Percentiles rank a stretch among this genome's conserved stretches.
phyloP scores from a whole-genome alignment of 257 asterid genomes.

The Haberlea rhodopensis region DNA sequence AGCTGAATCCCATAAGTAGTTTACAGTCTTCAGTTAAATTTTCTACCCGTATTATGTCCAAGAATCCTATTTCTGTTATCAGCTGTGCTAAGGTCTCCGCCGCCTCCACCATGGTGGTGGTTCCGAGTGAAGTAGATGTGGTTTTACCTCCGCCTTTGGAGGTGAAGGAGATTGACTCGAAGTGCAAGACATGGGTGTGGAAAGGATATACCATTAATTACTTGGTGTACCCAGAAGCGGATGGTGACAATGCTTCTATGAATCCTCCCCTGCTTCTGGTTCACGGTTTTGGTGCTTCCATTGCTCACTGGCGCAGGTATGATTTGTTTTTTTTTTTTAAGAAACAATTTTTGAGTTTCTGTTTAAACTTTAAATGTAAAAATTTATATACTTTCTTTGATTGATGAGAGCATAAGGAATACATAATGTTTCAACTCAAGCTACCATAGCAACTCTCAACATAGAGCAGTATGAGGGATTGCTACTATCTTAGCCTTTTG shows the following conservation, averaged over 20 bases:
- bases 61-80: slow-evolving; percentile 16
- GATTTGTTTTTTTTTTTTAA: not conserved
- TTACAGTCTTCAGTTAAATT: slow-evolving; percentile 8
- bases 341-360: not conserved
- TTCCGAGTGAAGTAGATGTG: slow-evolving; percentile 34
- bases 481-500: too few relatives aligned
- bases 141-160: slow-evolving; percentile 44
- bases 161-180: slow-evolving; percentile 49
- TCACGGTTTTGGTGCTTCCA: slow-evolving; percentile 95
- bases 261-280: slow-evolving; percentile 66
- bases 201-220: slow-evolving; percentile 60
- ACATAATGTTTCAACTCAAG: too few relatives aligned
- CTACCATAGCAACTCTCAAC: too few relatives aligned
- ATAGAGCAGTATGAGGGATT: too few relatives aligned
- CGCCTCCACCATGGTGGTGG: slow-evolving; percentile 27
- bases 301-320: slow-evolving; percentile 93
- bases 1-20: slow-evolving; percentile 24
- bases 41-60: slow-evolving; percentile 11
- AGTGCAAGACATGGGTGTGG: slow-evolving; percentile 79
- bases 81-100: slow-evolving; percentile 30
- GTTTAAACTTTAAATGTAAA: not conserved
- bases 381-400: not conserved
- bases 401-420: too few relatives aligned
- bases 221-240: slow-evolving; percentile 47
- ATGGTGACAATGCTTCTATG: slow-evolving; percentile 21